Evolutionary conservation across 2,329 filamentous ascomycete genomes (phyloP), one percentile per base, ranked within the genome.

Genomic region (Sporothrix protearum): DNA sequence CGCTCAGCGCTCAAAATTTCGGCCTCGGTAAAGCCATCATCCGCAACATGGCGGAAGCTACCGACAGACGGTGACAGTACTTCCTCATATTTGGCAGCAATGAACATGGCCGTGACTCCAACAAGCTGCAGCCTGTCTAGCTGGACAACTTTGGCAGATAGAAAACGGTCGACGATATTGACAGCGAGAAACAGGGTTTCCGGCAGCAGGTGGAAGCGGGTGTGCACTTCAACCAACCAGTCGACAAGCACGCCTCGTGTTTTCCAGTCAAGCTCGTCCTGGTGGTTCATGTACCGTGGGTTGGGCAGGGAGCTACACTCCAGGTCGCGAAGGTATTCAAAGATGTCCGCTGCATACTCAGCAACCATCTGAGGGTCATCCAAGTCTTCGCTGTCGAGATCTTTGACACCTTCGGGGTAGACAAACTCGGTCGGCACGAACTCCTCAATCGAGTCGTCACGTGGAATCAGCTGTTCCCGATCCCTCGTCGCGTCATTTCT

Each of bases 61-160:
- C 92, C 91, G 51, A 99, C 94, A 77, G 98, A 95, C 61, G 96
- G 96, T 12, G 96, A 98, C 68, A 99, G 88, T 67, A 99, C 94
- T 80, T 99, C 96, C 82, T 99, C 95, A 80, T 98, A 99, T 84
- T 99, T 99, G 78, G 95, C 96, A 14, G 96, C 96, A 78, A 98
- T 97, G 85, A 98, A 98, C 96, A 99, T 98, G 81, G 95, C 96
- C 30, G 96, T 97, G 78, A 98, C 94, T 78, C 96, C 96, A 72
- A 99, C 96, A 9, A 99, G 88, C 82, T 99, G 96, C 6, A 99
- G 90, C 74, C 94, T 94, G 80, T 98, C 95, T 63, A 99, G 89
- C 82, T 97, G 93, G 61, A 99, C 96, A 42, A 97, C 91, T 85
- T 98, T 97, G 78, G 90, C 89, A 0, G 95, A 97, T 63, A 99